Evolutionary conservation across 306 rosid genomes (phyloP).

Genomic region (Vachellia collinsii): DNA sequence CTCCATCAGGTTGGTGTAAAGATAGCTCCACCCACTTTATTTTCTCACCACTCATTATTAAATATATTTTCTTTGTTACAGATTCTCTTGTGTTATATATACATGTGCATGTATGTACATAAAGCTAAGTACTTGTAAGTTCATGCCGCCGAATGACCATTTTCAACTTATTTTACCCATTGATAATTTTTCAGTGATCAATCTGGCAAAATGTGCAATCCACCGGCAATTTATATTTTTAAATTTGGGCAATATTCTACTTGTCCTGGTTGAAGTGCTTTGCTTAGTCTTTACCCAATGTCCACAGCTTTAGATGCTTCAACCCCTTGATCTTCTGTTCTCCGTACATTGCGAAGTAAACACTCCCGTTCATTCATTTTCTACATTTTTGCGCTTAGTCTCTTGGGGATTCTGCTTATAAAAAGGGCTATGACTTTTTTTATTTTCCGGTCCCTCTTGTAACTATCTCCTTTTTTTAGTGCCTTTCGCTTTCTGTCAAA

Average conservation of each 20-base stretch:
- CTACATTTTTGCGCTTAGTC: slow-evolving; percentile 50
- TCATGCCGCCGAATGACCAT: slow-evolving; percentile 37
- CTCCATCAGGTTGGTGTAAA: slow-evolving; percentile 59
- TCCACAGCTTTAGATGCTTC: slow-evolving; percentile 70
- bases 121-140: slow-evolving; percentile 25
- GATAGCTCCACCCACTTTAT: slow-evolving; percentile 53
- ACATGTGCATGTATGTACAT: not conserved
- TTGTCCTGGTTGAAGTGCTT: slow-evolving; percentile 59
- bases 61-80: not conserved
- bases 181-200: slow-evolving; percentile 41
- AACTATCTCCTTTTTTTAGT: slow-evolving; percentile 54
- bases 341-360: slow-evolving; percentile 50
- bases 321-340: slow-evolving; percentile 40
- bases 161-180: slow-evolving; percentile 44
- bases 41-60: slow-evolving; percentile 43
- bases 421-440: slow-evolving; percentile 54
- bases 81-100: slow-evolving; percentile 23
- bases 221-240: slow-evolving; percentile 2
- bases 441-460: slow-evolving; percentile 27
- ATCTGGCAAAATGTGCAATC: slow-evolving; percentile 8
- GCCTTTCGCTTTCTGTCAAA: slow-evolving; percentile 71
- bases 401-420: slow-evolving; percentile 53
- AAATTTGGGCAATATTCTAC: slow-evolving; percentile 49
- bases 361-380: slow-evolving; percentile 48
- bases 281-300: slow-evolving; percentile 52